Base-by-base conservation (phyloP, 345 rosid species). In the Cardamine resedifolia region DNA sequence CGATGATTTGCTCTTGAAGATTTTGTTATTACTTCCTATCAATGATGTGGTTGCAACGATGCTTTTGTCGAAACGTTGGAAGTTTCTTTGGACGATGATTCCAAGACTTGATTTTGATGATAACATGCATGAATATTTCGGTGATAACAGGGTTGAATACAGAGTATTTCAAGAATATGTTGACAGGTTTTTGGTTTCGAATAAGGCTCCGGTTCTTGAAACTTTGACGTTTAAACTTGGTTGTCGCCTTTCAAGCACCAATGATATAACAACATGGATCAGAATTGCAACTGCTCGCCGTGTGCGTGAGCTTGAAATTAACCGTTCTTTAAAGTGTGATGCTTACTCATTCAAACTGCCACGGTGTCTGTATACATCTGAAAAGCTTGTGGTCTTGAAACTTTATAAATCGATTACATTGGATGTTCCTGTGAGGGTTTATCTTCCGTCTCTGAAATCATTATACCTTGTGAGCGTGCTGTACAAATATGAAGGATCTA, bases 1-100 rank as follows among this genome's bases (percentile, higher is more conserved):
- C n/a, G 44, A 39, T 39, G 26, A 23, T 39, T 60, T 60, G 33
- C 65, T 60, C 4, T 39, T 60, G 49, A 60, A 39, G 31, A 23
- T 60, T 15, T 39, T 60, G 65, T 39, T 2, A 60, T 7, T 1
- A 60, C 49, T 39, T 14, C 7, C 65, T 23, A 3, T 7, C 20
- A 60, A 4, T 21, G 21, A 39, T 7, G 49, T 60, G 5, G 14
- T 38, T 2, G 20, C 3, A 33, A 60, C 65, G 4, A 60, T 39
- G 47, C 18, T 59, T 21, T 21, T 59, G 65, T 60, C 65, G 31
- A 39, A 23, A 19, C 65, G 65, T 1, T 58, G 63, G 63, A 19
- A 58, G 63, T 34, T 34, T 58, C 63, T 58, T 6, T 58, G 28
- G 63, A 60, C 48, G 10, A 23, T 60, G 31, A 20, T 38, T 60